Base-by-base conservation (phyloP, 2,329 filamentous ascomycete genomes). In the Microascus cirrosus region DNA sequence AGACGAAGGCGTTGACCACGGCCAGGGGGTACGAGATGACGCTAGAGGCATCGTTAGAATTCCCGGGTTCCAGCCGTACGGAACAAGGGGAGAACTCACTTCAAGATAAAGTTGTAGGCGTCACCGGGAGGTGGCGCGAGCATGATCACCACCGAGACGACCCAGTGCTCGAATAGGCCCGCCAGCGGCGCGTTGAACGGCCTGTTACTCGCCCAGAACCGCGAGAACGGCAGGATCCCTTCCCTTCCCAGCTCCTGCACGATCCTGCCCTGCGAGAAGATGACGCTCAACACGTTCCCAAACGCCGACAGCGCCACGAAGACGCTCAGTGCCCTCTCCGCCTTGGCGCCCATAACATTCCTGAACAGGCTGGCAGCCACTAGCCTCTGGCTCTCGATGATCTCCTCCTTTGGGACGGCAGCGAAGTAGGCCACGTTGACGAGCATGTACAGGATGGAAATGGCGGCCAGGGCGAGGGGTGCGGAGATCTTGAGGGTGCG, bases 351-450 rank as follows among this genome's bases (percentile, higher is more conserved):
- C 64, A 80, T 78, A 61, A 82, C 77, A 65, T 82, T 82, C 55
- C 76, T 72, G 73, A 83, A 82, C 56, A 82, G 74, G 0, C 73
- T 74, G 1, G 78, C 79, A 6, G 79, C 80, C 2, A 82, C 73
- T 2, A 81, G 77, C 12, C 76, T 73, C 59, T 77, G 72, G 0
- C 78, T 74, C 20, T 69, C 70, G 13, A 81, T 69, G 53, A 83
- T 82, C 62, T 82, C 78, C 2, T 73, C 71, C 65, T 76, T 78
- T 60, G 78, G 71, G 0, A 82, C 78, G 12, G 75, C 78, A 7
- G 83, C 82, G 62, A 86, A 86, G 70, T 86, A 87, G 56, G 84
- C 79, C 52, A 87, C 77, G 70, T 87, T 87, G 66, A 79, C 78
- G 20, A 87, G 74, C 72, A 86, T 82, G 71, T 87, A 88, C 0